Percentiles rank a stretch among this genome's conserved stretches.
Evolutionary conservation across 306 rosid genomes (phyloP).

Genomic region (Medicago arabica): DNA sequence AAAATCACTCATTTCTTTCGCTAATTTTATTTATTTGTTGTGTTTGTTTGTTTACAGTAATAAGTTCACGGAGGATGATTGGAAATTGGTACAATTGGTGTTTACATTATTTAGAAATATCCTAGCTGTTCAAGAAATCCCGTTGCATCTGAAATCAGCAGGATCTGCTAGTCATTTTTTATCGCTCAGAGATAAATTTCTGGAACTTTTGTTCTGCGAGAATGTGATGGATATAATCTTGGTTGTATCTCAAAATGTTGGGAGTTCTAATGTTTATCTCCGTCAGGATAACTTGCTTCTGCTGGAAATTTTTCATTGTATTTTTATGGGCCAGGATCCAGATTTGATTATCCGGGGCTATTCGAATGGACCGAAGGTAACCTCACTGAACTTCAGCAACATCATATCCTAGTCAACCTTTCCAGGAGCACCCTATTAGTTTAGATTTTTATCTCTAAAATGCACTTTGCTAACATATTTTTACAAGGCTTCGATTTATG

Average conservation of each 20-base stretch:
- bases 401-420: slow-evolving; percentile 30
- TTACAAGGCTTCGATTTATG: slow-evolving; percentile 7
- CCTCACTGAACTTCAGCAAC: slow-evolving; percentile 33
- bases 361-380: slow-evolving; percentile 62
- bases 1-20: not conserved
- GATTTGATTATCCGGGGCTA: slow-evolving; percentile 67
- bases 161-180: slow-evolving; percentile 72
- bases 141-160: slow-evolving; percentile 73
- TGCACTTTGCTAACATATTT: slow-evolving; percentile 13
- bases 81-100: slow-evolving; percentile 92
- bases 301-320: slow-evolving; percentile 80
- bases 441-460: slow-evolving; percentile 14
- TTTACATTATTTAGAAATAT: slow-evolving; percentile 83
- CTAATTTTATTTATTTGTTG: not conserved
- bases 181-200: slow-evolving; percentile 73
- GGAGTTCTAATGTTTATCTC: slow-evolving; percentile 66
- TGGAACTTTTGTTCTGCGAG: slow-evolving; percentile 82
- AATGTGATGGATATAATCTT: slow-evolving; percentile 88
- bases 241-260: slow-evolving; percentile 73
- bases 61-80: slow-evolving; percentile 88
- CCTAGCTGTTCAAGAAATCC: slow-evolving; percentile 87
- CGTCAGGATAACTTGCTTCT: slow-evolving; percentile 90
- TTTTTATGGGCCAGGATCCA: slow-evolving; percentile 86
- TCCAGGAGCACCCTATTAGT: not conserved
- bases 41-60: slow-evolving; percentile 53